Percentiles rank a stretch among this genome's conserved stretches.
Conservation (phyloP, 345 rosid species). For the Salix arbutifolia region DNA sequence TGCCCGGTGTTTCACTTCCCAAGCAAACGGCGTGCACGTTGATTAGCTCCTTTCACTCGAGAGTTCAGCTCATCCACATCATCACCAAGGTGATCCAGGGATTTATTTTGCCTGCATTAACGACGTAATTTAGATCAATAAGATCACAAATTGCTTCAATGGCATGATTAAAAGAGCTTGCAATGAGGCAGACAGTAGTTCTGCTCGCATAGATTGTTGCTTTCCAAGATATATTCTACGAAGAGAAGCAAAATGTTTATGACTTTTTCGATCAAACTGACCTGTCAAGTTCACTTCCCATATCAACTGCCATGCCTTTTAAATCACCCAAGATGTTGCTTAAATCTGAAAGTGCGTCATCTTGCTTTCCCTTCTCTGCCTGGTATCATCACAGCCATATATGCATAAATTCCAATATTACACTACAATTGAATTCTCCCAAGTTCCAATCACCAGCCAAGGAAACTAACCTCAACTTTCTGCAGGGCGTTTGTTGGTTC, state of each 20-base stretch:
- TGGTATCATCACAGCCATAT: neutral
- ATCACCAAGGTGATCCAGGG: slow-evolving; percentile 28
- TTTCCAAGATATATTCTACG: neutral
- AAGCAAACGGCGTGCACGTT: slow-evolving; percentile 25
- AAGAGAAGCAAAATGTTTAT: neutral
- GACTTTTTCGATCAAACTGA: neutral
- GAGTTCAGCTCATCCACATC: slow-evolving; percentile 31
- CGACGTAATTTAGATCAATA: neutral
- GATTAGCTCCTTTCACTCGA: slow-evolving; percentile 36
- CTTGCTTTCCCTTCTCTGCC: slow-evolving; percentile 33
- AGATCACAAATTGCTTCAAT: no score
- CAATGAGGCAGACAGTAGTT: neutral
- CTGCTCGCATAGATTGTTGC: neutral
- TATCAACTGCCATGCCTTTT: slow-evolving; percentile 29
- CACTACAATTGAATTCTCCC: neutral
- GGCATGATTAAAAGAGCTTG: no score
- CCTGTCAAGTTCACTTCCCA: slow-evolving; percentile 32
- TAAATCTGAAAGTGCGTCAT: slow-evolving; percentile 26
- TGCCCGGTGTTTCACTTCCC: slow-evolving; percentile 7
- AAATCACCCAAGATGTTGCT: slow-evolving; percentile 29
- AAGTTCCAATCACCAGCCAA: neutral
- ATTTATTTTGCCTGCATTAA: slow-evolving; percentile 27
- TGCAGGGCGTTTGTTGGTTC: slow-evolving; percentile 22
- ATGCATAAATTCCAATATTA: neutral
- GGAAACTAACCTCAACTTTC: slow-evolving; percentile 24